These are phyloP conservation scores for Cyclostephanos invisitatus DNA, from an alignment of 108 stramenopile species.

Conservation along the genomic window DNA sequence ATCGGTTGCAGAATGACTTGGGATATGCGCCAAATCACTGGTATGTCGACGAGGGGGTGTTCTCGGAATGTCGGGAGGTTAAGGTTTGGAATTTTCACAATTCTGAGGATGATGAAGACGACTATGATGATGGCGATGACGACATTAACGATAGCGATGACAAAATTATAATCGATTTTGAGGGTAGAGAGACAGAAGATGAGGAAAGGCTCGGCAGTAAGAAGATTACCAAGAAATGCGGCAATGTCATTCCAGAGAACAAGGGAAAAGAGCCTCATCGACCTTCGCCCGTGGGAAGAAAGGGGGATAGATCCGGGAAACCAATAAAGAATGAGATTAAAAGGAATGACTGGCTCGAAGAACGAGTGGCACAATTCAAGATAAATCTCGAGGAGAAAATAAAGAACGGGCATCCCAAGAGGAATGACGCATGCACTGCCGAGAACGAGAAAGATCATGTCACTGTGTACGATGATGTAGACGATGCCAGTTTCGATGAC, in stretches of 20 bases:
- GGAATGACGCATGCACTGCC: background rate
- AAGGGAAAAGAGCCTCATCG: background rate
- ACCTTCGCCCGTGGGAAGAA: background rate
- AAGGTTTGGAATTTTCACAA: conserved; percentile 57
- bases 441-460: background rate
- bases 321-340: background rate
- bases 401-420: background rate
- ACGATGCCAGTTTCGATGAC: conserved; percentile 5
- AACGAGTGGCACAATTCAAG: conserved; percentile 7
- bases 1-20: conserved; percentile 43
- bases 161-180: conserved; percentile 5
- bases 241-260: background rate
- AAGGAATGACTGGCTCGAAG: conserved; percentile 14
- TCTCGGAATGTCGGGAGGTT: conserved; percentile 41
- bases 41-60: conserved; percentile 46
- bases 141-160: conserved; percentile 13
- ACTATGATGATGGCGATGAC: conserved; percentile 13
- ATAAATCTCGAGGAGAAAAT: background rate
- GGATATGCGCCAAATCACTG: conserved; percentile 48
- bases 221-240: background rate
- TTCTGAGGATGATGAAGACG: conserved; percentile 28
- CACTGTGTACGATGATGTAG: background rate
- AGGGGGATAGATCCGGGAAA: background rate
- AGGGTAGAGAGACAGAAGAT: conserved; percentile 1
- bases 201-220: background rate